Conservation (phyloP, 2,329 filamentous ascomycete species). For the Trichoderma endophyticum region DNA sequence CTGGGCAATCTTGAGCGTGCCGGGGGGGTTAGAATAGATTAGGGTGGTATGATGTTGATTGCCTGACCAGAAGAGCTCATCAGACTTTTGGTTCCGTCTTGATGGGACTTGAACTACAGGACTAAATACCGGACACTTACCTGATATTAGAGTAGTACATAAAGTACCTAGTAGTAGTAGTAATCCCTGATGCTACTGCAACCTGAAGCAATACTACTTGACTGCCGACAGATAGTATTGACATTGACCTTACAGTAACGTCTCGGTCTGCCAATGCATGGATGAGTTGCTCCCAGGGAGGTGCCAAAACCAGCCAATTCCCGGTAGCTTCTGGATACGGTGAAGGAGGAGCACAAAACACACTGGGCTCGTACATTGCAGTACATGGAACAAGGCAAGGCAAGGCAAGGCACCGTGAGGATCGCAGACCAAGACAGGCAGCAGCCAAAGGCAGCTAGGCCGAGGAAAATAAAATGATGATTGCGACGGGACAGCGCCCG, state of each 20-base stretch:
- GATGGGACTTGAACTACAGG: not conserved
- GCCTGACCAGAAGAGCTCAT: conserved; percentile 1
- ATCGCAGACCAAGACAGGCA: conserved; percentile 8
- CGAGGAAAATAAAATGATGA: conserved; percentile 11
- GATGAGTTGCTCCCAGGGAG: not conserved
- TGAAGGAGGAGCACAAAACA: not conserved
- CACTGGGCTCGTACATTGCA: not conserved
- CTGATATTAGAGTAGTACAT: not conserved
- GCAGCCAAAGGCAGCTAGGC: conserved; percentile 1
- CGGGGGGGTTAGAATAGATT: not conserved
- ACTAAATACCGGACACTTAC: not conserved
- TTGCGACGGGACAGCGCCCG: conserved; percentile 1
- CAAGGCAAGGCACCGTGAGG: not conserved
- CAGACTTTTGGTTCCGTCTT: not conserved
- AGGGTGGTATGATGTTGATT: conserved; percentile 16
- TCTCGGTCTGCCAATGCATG: conserved; percentile 2
- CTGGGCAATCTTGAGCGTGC: not conserved
- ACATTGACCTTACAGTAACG: not conserved
- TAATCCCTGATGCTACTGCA: not conserved
- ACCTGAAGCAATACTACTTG: not conserved
- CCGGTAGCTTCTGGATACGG: conserved; percentile 2
- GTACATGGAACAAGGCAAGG: not conserved
- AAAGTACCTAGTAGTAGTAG: too few species aligned
- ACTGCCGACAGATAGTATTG: not conserved
- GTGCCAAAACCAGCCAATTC: not conserved